These are phyloP conservation scores for Balakata baccata DNA, from an alignment of 345 rosid species.

Conservation along the genomic window DNA sequence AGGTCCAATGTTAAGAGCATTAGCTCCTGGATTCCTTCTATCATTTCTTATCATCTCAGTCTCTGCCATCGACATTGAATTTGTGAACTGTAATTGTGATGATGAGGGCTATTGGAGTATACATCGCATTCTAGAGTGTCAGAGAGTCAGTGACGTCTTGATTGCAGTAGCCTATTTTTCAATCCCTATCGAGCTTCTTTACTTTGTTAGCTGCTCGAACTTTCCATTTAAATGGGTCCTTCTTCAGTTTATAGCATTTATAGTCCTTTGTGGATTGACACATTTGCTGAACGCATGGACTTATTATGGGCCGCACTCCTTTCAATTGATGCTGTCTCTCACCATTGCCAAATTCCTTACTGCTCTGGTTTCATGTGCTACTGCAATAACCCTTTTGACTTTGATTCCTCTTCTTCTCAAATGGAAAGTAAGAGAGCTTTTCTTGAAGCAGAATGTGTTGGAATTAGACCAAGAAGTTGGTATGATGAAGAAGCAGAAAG, in stretches of 20 bases:
- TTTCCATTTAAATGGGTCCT: constrained; percentile 99
- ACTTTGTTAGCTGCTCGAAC: constrained; percentile 83
- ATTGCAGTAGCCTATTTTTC: constrained; percentile 92
- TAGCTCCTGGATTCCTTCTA: constrained; percentile 47
- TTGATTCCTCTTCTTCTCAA: constrained; percentile 82
- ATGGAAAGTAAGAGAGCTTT: constrained; percentile 86
- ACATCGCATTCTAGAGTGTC: constrained; percentile 71
- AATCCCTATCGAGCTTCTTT: constrained; percentile 86
- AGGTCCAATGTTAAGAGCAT: constrained; percentile 64
- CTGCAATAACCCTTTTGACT: constrained; percentile 81
- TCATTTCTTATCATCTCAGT: constrained; percentile 41
- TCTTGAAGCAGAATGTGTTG: constrained; percentile 78
- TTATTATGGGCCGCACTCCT: constrained; percentile 82
- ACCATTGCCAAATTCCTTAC: constrained; percentile 76
- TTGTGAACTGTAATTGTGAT: constrained; percentile 67
- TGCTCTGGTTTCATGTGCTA: constrained; percentile 86
- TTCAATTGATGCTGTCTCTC: constrained; percentile 72
- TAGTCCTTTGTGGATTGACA: constrained; percentile 91
- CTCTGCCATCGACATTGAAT: constrained; percentile 51
- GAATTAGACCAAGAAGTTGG: constrained; percentile 90
- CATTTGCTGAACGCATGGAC: constrained; percentile 89
- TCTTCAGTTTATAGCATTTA: constrained; percentile 74
- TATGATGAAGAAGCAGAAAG: constrained; percentile 83
- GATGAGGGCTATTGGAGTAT: constrained; percentile 74
- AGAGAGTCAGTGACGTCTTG: constrained; percentile 84